Conservation (phyloP, 495 filamentous ascomycete species). For the Elasticomyces elasticus region DNA sequence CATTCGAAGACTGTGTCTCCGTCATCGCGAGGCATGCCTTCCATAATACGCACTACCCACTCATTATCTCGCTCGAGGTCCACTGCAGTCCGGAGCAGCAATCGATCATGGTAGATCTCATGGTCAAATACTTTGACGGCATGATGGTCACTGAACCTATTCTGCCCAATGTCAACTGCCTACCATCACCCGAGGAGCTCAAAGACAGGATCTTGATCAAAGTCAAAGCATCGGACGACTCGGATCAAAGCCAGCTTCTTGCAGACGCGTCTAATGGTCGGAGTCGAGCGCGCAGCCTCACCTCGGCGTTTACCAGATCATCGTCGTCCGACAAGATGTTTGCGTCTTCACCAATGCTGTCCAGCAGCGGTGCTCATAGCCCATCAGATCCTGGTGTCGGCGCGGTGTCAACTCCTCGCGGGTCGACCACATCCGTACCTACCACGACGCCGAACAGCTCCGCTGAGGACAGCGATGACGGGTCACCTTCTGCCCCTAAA, state of each 20-base stretch:
- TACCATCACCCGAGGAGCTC: constrained; percentile 81
- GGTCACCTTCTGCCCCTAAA: constrained; percentile 27
- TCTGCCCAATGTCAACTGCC: constrained; percentile 48
- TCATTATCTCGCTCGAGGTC: constrained; percentile 91
- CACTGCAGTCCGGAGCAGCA: constrained; percentile 83
- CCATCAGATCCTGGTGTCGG: constrained; percentile 31
- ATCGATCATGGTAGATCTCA: constrained; percentile 77
- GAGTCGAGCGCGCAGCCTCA: constrained; percentile 67
- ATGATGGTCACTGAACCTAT: constrained; percentile 67
- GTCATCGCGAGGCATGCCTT: constrained; percentile 94
- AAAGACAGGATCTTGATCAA: constrained; percentile 81
- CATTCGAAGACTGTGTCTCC: constrained; percentile 80
- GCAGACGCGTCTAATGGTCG: constrained; percentile 28
- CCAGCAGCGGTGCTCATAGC: constrained; percentile 39
- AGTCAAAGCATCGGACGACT: constrained; percentile 55
- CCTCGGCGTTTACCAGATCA: constrained; percentile 46
- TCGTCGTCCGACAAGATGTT: constrained; percentile 42
- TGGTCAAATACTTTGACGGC: constrained; percentile 70
- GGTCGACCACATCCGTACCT: constrained; percentile 25
- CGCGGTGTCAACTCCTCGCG: constrained; percentile 11
- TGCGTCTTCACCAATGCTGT: constrained; percentile 44
- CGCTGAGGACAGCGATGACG: constrained; percentile 55
- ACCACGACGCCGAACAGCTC: constrained; percentile 48
- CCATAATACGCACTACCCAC: constrained; percentile 63
- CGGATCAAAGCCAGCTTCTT: constrained; percentile 32